These are phyloP conservation scores for Cardamine chenopodiifolia DNA, from an alignment of 345 rosid species.

Conservation along the genomic window DNA sequence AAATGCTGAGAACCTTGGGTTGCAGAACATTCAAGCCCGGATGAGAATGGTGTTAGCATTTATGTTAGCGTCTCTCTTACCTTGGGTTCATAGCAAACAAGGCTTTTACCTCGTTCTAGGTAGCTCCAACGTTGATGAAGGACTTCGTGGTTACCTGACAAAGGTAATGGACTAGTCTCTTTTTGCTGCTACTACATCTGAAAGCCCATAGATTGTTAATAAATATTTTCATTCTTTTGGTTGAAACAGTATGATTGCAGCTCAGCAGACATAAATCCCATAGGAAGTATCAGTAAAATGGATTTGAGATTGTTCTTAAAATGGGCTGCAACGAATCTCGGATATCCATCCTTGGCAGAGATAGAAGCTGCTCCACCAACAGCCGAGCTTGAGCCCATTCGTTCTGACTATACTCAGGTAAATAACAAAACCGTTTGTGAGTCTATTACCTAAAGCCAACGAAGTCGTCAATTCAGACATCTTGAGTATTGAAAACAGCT, in stretches of 20 bases:
- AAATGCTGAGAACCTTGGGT: slow-evolving; percentile 76
- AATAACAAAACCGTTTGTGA: slow-evolving; percentile 1
- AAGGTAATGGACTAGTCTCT: slow-evolving; percentile 54
- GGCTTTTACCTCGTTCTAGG: slow-evolving; percentile 96
- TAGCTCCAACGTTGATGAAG: slow-evolving; percentile 95
- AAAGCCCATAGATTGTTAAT: not conserved
- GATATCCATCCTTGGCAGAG: slow-evolving; percentile 84
- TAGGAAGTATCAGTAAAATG: slow-evolving; percentile 89
- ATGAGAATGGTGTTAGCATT: slow-evolving; percentile 95
- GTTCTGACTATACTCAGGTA: slow-evolving; percentile 91
- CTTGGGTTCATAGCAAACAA: slow-evolving; percentile 90
- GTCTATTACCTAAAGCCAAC: not conserved
- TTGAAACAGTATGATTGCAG: slow-evolving; percentile 86
- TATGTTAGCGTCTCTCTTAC: slow-evolving; percentile 89
- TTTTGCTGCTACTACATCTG: slow-evolving; percentile 20
- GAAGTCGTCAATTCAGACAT: not conserved
- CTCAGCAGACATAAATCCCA: slow-evolving; percentile 96
- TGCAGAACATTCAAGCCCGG: slow-evolving; percentile 95
- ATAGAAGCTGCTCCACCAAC: slow-evolving; percentile 98
- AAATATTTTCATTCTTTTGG: slow-evolving; percentile 15
- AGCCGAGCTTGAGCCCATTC: slow-evolving; percentile 93
- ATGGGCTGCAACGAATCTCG: slow-evolving; percentile 91
- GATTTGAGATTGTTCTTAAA: slow-evolving; percentile 79
- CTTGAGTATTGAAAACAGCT: slow-evolving; percentile 52
- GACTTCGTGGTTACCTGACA: slow-evolving; percentile 88